These are phyloP conservation scores for Starmerella stigmatis DNA, from an alignment of 805 yeast species.

Conservation along the genomic window DNA sequence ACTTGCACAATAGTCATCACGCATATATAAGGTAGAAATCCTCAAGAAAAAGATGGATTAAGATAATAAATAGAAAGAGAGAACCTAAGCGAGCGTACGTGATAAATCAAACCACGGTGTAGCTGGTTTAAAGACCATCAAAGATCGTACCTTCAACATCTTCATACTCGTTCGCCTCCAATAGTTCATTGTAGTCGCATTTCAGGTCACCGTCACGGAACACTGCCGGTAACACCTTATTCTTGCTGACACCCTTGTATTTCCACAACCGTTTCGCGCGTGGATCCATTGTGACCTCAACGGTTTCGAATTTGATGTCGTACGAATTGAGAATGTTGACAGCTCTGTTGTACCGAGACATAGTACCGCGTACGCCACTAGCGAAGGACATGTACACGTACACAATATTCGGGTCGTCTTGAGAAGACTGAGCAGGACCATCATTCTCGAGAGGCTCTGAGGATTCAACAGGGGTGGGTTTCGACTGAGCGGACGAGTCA, in stretches of 20 bases:
- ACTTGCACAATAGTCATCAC: too few relatives aligned
- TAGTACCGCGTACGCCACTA: slow-evolving; percentile 64
- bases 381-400: slow-evolving; percentile 74
- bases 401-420: slow-evolving; percentile 31
- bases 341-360: slow-evolving; percentile 61
- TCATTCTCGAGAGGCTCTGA: too few relatives aligned
- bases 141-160: slow-evolving; percentile 26
- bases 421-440: neutral
- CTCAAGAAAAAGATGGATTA: neutral
- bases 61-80: neutral
- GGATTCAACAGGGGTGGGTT: too few relatives aligned
- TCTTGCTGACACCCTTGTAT: slow-evolving; percentile 43
- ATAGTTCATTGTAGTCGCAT: slow-evolving; percentile 76
- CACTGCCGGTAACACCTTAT: slow-evolving; percentile 68
- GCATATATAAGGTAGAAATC: too few relatives aligned
- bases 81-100: too few relatives aligned
- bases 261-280: slow-evolving; percentile 75
- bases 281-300: slow-evolving; percentile 76
- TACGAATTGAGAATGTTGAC: slow-evolving; percentile 65
- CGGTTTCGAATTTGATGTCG: slow-evolving; percentile 50
- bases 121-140: slow-evolving; percentile 19
- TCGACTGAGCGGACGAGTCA: too few relatives aligned
- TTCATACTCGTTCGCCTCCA: slow-evolving; percentile 61
- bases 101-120: too few relatives aligned
- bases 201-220: slow-evolving; percentile 71